Base-by-base conservation (phyloP, 768 basidiomycete species). In the Clitopilus hobsonii region DNA sequence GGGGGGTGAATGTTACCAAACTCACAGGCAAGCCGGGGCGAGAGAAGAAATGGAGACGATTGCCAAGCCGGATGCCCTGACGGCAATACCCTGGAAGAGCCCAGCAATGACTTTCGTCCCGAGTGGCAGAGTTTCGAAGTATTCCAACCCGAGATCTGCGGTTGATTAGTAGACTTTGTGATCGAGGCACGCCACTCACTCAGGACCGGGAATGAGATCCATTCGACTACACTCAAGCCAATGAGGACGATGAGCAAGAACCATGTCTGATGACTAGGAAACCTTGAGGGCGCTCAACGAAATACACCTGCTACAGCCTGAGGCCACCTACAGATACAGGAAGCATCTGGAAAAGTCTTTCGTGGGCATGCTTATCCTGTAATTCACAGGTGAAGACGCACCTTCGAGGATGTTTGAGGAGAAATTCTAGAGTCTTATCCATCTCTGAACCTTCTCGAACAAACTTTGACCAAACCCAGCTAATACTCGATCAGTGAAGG, bases 251-350 rank as follows among this genome's bases (percentile, higher is more conserved):
- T 73, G 1, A 83, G 61, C 6, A 91, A 71, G 57, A 88, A 87
- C 85, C 87, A 88, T 2, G 87, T 89, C 62, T 89, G 88, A 55
- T 88, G 86, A 26, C 83, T 81, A 0, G 86, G 87, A 59, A 90
- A 89, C 24, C 77, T 79, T 20, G 30, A 4, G n/a, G 16, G 32
- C 20, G 41, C 18, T 24, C 8, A 28, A 16, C 16, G 27, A 26
- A 22, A 18, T n/a, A 11, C 14, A 30, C 32, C 14, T 22, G 8
- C 27, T n/a, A 29, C 10, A 29, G 45, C 32, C 20, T 18, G 14
- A 6, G 18, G 7, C 5, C 14, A 64, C 73, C 36, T 58, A 77
- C 67, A 89, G 67, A 65, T 88, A 89, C 22, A 88, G 63, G 61
- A 84, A 89, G 62, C 86, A 83, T 57, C 82, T 81, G 41, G 24